Percentiles rank a stretch among this genome's conserved stretches.
Evolutionary conservation across 352 stramenopile species (phyloP).

Genomic region (Globisporangium iwayamae): DNA sequence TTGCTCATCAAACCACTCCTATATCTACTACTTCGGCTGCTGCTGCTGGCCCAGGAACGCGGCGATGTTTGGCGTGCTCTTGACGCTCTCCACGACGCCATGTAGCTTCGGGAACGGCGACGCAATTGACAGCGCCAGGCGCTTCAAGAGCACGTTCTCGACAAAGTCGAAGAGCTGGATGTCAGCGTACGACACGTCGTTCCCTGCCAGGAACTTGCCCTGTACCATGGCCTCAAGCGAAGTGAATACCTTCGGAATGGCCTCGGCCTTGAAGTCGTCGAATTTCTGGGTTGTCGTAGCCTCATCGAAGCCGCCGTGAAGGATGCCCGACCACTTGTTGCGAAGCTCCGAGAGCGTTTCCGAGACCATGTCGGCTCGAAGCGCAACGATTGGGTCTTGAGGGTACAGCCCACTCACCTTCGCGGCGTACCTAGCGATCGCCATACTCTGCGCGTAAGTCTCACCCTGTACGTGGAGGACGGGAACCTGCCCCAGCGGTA

Average conservation of each 20-base stretch:
- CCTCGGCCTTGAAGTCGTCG: not conserved
- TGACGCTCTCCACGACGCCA: not conserved
- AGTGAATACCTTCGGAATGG: slow-evolving; percentile 12
- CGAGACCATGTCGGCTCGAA: slow-evolving; percentile 15
- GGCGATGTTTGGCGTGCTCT: not conserved
- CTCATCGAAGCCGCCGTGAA: slow-evolving; percentile 3
- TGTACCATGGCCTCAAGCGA: slow-evolving; percentile 36
- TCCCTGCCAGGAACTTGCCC: slow-evolving; percentile 52
- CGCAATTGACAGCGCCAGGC: not conserved
- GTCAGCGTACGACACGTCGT: slow-evolving; percentile 35
- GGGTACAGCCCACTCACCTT: slow-evolving; percentile 21
- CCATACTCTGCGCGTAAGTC: slow-evolving; percentile 17
- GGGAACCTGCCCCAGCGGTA: slow-evolving; percentile 16
- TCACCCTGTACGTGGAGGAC: slow-evolving; percentile 20
- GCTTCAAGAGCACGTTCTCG: not conserved
- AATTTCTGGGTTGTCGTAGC: not conserved
- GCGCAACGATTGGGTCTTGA: slow-evolving; percentile 9
- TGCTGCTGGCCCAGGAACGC: not conserved
- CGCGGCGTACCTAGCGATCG: slow-evolving; percentile 25
- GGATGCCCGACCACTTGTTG: slow-evolving; percentile 3
- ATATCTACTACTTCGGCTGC: not conserved
- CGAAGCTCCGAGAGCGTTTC: slow-evolving; percentile 11
- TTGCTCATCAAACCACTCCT: too few relatives aligned
- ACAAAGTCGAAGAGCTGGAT: slow-evolving; percentile 26
- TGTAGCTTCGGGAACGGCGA: not conserved